Evolutionary conservation across 768 basidiomycete genomes (phyloP), one percentile per base, ranked within the genome.

Genomic region (Kwoniella sp.): DNA sequence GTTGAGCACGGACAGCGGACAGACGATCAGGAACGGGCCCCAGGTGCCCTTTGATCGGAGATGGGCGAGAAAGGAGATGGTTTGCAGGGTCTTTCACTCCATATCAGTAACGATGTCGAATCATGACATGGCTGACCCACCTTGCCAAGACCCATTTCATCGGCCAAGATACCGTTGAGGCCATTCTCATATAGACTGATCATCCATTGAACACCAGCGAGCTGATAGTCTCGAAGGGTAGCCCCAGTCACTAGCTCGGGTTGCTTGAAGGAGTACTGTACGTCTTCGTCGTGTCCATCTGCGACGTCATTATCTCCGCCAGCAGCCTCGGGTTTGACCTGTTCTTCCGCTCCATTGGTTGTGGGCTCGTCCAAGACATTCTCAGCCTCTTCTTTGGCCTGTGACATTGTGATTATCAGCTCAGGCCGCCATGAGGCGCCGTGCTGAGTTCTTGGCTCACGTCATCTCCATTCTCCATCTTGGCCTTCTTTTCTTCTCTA

Each of bases 181-280:
- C 59, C 70, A 62, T 89, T 90, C 73, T 87, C 81, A 70, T 89
- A 85, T 14, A 95, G 75, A 10, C 84, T 84, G 0, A 87, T 84
- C 87, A 95, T 87, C 93, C 93, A 96, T 57, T 92, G 87, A 14
- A 95, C 81, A 0, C 93, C 93, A 44, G 91, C 88, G 1, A 96
- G 80, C 70, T 99, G 93, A 70, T 95, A 96, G 28, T 85, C 81
- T 67, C 90, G 89, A 56, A 98, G 74, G 50, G 77, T 86, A 0
- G 84, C 89, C 4, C 93, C 93, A 0, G 89, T 89, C 33, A 99
- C 77, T 15, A 90, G 75, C 2, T 79, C 73, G 0, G 90, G 87
- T 68, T 96, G 93, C 36, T 53, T 57, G 49, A 71, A 69, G 0
- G 64, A 58, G 50, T 68, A 69, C 27, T 62, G 58, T n/a, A 32